Evolutionary conservation across 1,139 yeast genomes (phyloP).

Genomic region (Magnusiomyces ingens): DNA sequence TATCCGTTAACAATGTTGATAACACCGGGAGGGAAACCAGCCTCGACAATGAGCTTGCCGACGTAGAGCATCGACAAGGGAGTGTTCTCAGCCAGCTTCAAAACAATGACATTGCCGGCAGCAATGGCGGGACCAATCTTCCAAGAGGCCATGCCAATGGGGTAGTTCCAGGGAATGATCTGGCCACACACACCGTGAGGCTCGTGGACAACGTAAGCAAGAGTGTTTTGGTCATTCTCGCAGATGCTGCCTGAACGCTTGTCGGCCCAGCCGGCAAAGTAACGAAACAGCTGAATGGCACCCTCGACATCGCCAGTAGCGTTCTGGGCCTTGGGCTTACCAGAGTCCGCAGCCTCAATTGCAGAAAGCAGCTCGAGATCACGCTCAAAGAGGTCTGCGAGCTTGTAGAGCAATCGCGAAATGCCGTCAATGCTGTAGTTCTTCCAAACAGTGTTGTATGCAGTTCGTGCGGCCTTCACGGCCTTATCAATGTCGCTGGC

Average conservation of each 20-base stretch:
- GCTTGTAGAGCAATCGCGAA: conserved; percentile 40
- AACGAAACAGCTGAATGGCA: conserved; percentile 42
- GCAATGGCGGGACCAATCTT: conserved; percentile 68
- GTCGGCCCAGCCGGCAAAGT: conserved; percentile 83
- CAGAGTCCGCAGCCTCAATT: conserved; percentile 56
- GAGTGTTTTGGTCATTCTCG: conserved; percentile 51
- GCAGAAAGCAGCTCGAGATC: conserved; percentile 45
- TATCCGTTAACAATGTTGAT: conserved; percentile 69
- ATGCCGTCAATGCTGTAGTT: conserved; percentile 41
- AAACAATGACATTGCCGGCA: conserved; percentile 67
- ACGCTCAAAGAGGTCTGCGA: conserved; percentile 49
- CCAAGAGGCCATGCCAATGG: conserved; percentile 75
- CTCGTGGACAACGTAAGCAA: conserved; percentile 59
- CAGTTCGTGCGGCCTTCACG: conserved; percentile 51
- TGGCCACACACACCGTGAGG: conserved; percentile 87
- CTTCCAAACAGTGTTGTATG: conserved; percentile 45
- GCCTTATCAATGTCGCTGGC: conserved; percentile 52
- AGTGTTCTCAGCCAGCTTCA: conserved; percentile 73
- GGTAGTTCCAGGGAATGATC: conserved; percentile 90
- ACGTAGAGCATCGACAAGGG: conserved; percentile 70
- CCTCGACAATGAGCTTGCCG: conserved; percentile 55
- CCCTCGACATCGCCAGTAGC: conserved; percentile 52
- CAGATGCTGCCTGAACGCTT: conserved; percentile 65
- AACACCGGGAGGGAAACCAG: conserved; percentile 77
- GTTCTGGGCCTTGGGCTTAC: conserved; percentile 44